A percentile compares a stretch with the other conserved stretches of the same genome.
Conservation (phyloP, 2,329 filamentous ascomycete genomes). For the Blastomyces parvus region DNA sequence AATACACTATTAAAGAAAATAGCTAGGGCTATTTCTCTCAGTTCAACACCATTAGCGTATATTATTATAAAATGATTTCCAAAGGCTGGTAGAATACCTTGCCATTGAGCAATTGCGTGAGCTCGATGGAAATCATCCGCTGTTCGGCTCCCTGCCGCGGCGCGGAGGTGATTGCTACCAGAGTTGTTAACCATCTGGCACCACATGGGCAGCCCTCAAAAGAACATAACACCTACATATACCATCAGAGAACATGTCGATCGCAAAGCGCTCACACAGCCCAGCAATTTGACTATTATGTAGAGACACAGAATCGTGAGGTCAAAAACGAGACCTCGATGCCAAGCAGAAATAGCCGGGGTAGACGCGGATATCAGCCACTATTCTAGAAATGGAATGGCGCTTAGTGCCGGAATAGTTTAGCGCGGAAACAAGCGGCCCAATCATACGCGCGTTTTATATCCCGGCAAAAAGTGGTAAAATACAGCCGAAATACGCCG, state of each 20-base stretch:
- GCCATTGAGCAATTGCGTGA: neutral
- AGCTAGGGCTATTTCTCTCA: neutral
- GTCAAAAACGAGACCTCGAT: neutral
- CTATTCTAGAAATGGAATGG: neutral
- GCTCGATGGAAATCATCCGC: neutral
- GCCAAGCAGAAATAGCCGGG: neutral
- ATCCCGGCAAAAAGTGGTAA: too few species aligned
- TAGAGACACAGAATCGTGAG: neutral
- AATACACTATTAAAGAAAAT: neutral
- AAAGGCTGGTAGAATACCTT: too few species aligned
- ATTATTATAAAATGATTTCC: neutral
- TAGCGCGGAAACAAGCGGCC: neutral
- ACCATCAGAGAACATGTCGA: neutral
- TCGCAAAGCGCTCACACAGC: neutral
- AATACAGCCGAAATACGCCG: too few species aligned
- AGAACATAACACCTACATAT: neutral
- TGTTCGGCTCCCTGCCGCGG: neutral
- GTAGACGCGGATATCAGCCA: neutral
- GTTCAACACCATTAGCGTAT: neutral
- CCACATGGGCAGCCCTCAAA: too few species aligned
- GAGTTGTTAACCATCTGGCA: neutral
- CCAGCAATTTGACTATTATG: neutral
- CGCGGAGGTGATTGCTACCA: neutral
- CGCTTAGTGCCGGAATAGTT: neutral
- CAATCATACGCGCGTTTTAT: neutral